These are phyloP conservation scores for Chloris gayana DNA, from an alignment of 176 grass and related monocot genomes.

Conservation along the genomic window DNA sequence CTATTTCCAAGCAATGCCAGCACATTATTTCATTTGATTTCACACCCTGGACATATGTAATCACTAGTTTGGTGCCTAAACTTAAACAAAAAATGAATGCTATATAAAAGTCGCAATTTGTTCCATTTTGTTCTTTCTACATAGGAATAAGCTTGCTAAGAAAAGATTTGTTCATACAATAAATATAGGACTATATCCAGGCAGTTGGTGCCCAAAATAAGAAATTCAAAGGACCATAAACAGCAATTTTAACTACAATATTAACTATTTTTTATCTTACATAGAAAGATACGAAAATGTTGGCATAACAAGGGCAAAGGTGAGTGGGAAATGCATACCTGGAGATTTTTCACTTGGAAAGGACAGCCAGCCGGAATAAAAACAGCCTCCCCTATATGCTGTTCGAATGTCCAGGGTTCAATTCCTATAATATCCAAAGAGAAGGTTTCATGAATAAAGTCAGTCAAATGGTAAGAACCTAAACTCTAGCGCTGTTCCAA, in stretches of 20 bases:
- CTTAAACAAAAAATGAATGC: not conserved
- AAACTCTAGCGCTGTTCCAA: slow-evolving; percentile 8
- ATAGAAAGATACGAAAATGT: not conserved
- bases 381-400: slow-evolving; percentile 87
- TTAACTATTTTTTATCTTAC: not conserved
- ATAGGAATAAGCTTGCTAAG: not conserved
- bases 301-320: slow-evolving; percentile 20
- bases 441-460: slow-evolving; percentile 21
- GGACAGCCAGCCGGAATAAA: slow-evolving; percentile 95
- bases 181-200: no score
- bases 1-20: not conserved
- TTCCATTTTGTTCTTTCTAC: not conserved
- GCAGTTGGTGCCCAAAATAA: no score
- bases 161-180: slow-evolving; percentile 6
- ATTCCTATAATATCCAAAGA: slow-evolving; percentile 63
- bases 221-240: not conserved
- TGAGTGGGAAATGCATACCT: slow-evolving; percentile 48
- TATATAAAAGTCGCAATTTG: not conserved
- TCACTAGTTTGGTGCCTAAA: not conserved
- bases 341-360: slow-evolving; percentile 92
- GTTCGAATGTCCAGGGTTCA: slow-evolving; percentile 72
- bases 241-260: slow-evolving; percentile 2
- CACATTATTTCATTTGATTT: not conserved
- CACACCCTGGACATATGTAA: not conserved
- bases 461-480: slow-evolving; percentile 6